Base-by-base conservation (phyloP, 208 protist species). In the Acanthamoeba quina region DNA sequence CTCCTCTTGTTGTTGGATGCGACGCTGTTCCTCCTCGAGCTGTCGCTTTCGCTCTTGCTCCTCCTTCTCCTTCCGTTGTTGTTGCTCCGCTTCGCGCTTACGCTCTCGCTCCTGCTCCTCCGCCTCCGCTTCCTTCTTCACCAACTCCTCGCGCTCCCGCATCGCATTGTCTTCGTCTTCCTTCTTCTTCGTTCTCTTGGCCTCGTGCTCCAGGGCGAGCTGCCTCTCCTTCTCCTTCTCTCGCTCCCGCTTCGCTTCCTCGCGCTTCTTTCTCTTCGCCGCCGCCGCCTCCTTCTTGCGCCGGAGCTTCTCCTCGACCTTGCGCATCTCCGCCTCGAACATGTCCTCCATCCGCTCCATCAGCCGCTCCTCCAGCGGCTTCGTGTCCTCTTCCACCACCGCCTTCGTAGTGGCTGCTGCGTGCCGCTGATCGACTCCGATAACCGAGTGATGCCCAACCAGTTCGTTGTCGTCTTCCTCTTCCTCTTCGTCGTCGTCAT, bases 291-390 rank as follows among this genome's bases (percentile, higher is more conserved):
- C 78, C 78, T 64, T 29, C 78, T 86, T 56, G 29, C 78, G 78
- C n/a, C 31, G 19, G 29, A 86, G 78, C 52, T 62, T 56, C 34
- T 86, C 49, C 29, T 86, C 78, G 21, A 86, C 41, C 34, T 64
- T 86, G 7, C 49, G 78, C 78, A 86, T 58, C 49, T 86, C 78
- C 29, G 41, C 78, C 10, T 86, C 78, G 78, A 86, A 41, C 78
- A 64, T 31, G 34, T 62, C 49, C 29, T 86, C 78, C 49, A 86
- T 62, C 5, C 49, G 49, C 52, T 86, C 78, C 49, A 86, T n/a
- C n/a, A 86, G 78, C 78, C 31, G 19, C 49, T 86, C 78, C n/a
- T 86, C 78, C n/a, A 41, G 13, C 26, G 52, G 17, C 21, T 86
- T 86, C 24, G 78, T 62, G 44, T 58, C 54, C 17, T 58, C 17